Base-by-base conservation (phyloP, 257 asterid species). In the Striga asiatica region DNA sequence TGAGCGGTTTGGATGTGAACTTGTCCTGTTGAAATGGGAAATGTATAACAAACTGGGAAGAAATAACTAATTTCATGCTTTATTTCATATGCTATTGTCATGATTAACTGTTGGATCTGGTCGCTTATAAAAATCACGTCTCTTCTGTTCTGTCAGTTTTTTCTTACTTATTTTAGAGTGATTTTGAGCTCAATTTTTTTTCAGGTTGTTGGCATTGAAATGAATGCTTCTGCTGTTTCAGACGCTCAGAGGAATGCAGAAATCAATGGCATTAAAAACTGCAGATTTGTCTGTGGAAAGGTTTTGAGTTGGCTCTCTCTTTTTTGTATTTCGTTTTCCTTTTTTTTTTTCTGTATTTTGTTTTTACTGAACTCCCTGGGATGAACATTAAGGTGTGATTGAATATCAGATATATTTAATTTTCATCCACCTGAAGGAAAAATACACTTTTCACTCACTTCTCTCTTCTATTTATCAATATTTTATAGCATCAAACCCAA, bases 201-300 rank as follows among this genome's bases (percentile, higher is more conserved):
- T 69, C 80, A 92, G 99, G 99, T 92, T 59, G 94, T 88, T 18
- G 99, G 99, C 60, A 79, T 92, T 66, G 97, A 92, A 77, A 88
- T 92, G 99, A 88, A 92, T 75, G 95, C 94, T 68, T 84, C 97
- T 64, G 99, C 99, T 17, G 92, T 88, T 71, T 65, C 74, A 60
- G 99, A 92, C 45, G 97, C 99, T 23, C 81, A 81, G 47, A 88
- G 93, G 67, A 92, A 92, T 77, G 99, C 97, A 8, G 88, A 88
- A 60, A 76, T 81, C 50, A 92, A 92, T 60, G 89, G 91, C 65
- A 81, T 84, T 38, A 78, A 66, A 24, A 92, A 88, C 77, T 92
- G 95, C 81, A 84, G 79, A 77, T 92, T 92, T 67, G 81, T 92
- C 65, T 84, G 97, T 70, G 81, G 91, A 64, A 92, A 92, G 99